Percentiles rank a stretch among this genome's conserved stretches.
These are phyloP conservation scores for Blastomyces percursus DNA, from an alignment of 2,329 filamentous ascomycete genomes.

Conservation along the genomic window DNA sequence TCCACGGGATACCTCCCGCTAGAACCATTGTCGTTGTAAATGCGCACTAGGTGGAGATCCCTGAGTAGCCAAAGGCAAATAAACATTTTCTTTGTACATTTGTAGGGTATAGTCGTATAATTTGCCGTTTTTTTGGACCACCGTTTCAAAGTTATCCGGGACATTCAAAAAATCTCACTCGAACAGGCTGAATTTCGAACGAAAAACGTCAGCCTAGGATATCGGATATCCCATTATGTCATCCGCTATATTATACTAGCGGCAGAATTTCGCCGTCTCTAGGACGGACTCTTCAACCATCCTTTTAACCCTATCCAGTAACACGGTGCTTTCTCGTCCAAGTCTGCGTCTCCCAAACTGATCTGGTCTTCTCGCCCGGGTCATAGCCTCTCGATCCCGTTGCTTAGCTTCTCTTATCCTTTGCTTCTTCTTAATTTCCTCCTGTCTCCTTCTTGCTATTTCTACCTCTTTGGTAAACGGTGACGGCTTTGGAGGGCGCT, in stretches of 20 bases:
- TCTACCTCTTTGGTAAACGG: conserved; percentile 57
- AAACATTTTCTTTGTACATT: not conserved
- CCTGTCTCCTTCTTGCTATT: conserved; percentile 51
- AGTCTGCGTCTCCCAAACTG: conserved; percentile 65
- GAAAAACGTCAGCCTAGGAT: not conserved
- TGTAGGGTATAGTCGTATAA: not conserved
- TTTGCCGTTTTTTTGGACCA: not conserved
- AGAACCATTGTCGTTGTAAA: not conserved
- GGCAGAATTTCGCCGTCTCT: not conserved
- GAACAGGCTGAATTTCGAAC: not conserved
- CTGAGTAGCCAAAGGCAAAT: not conserved
- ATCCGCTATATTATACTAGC: not conserved
- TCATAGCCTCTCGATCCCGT: conserved; percentile 57
- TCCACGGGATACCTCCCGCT: not conserved
- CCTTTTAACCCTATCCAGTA: conserved; percentile 67
- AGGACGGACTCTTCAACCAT: conserved; percentile 44
- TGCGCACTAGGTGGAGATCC: not conserved
- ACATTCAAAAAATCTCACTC: not conserved
- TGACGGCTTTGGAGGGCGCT: conserved; percentile 33
- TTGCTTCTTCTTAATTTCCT: conserved; percentile 53
- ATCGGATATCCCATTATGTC: not conserved
- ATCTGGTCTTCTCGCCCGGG: conserved; percentile 49
- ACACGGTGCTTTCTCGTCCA: conserved; percentile 64
- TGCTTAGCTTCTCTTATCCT: conserved; percentile 57
- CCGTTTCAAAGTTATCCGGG: not conserved